phyloP scores from a whole-genome alignment of 805 yeast species.

The Candida ovalis region DNA sequence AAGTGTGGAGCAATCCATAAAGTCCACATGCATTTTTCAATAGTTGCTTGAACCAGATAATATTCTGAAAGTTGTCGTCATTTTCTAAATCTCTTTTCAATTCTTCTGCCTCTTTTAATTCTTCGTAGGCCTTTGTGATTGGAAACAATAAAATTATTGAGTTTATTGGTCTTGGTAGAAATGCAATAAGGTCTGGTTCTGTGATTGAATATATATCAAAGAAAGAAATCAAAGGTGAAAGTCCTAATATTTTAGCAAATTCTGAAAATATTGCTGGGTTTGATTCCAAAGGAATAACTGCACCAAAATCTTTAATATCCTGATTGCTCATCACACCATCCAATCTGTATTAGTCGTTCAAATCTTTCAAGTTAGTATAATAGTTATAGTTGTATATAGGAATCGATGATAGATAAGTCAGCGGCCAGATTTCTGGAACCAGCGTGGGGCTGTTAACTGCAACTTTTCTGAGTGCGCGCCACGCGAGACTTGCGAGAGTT shows the following conservation, averaged over 20 bases:
- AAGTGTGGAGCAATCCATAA: slow-evolving; percentile 72
- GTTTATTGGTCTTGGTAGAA: slow-evolving; percentile 76
- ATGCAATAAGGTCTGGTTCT: slow-evolving; percentile 75
- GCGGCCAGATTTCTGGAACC: too few relatives aligned
- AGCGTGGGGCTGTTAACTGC: too few relatives aligned
- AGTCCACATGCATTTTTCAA: slow-evolving; percentile 91
- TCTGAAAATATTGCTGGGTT: slow-evolving; percentile 80
- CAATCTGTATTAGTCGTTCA: too few relatives aligned
- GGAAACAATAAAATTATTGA: slow-evolving; percentile 85
- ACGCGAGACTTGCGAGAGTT: too few relatives aligned
- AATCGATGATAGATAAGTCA: too few relatives aligned
- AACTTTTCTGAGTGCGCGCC: too few relatives aligned
- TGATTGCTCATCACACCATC: neutral
- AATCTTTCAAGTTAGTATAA: too few relatives aligned
- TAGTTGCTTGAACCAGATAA: slow-evolving; percentile 82
- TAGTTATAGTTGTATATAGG: too few relatives aligned
- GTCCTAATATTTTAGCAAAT: slow-evolving; percentile 66
- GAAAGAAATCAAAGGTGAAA: slow-evolving; percentile 56
- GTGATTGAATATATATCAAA: slow-evolving; percentile 82
- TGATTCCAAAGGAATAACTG: slow-evolving; percentile 85
- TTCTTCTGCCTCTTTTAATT: slow-evolving; percentile 35
- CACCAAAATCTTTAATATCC: slow-evolving; percentile 9
- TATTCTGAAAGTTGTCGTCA: slow-evolving; percentile 31
- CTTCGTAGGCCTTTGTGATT: slow-evolving; percentile 58
- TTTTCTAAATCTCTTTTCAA: slow-evolving; percentile 12